Evolutionary conservation across 176 grass and related monocot species (phyloP).

Genomic region (Tuctoria greenei): DNA sequence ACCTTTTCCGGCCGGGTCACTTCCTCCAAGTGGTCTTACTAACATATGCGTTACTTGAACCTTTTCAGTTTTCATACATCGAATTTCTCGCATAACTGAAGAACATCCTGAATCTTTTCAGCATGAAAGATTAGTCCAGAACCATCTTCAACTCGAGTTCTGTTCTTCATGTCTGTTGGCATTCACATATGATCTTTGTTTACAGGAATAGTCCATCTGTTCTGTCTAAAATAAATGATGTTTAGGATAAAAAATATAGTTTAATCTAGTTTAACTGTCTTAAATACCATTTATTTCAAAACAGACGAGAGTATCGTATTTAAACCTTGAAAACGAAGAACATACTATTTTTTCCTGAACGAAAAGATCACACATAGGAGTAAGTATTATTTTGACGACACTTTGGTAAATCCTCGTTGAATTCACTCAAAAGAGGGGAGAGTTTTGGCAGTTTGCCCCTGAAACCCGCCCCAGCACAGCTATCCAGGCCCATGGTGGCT

Average conservation of each 20-base stretch:
- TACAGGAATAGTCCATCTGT: neutral
- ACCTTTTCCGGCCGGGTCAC: neutral
- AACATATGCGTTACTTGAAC: neutral
- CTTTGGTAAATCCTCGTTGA: neutral
- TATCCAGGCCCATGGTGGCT: constrained; percentile 21
- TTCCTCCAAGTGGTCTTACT: neutral
- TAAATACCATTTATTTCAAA: too few species aligned
- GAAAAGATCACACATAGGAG: neutral
- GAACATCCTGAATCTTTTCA: too few species aligned
- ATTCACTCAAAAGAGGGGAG: constrained; percentile 3
- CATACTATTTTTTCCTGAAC: neutral
- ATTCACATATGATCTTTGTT: neutral
- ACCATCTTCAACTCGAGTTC: neutral
- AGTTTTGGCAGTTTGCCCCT: constrained; percentile 9
- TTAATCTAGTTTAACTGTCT: too few species aligned
- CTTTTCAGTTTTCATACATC: neutral
- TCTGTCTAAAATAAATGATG: too few species aligned
- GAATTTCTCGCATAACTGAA: neutral
- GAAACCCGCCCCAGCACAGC: constrained; percentile 29
- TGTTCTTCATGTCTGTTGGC: neutral
- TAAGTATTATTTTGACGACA: neutral
- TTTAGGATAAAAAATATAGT: too few species aligned
- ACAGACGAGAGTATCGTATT: too few species aligned
- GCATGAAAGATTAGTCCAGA: neutral
- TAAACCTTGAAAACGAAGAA: neutral